phyloP scores from a whole-genome alignment of 1,284 basidiomycete genomes.

The Leccinum griseonigrum region DNA sequence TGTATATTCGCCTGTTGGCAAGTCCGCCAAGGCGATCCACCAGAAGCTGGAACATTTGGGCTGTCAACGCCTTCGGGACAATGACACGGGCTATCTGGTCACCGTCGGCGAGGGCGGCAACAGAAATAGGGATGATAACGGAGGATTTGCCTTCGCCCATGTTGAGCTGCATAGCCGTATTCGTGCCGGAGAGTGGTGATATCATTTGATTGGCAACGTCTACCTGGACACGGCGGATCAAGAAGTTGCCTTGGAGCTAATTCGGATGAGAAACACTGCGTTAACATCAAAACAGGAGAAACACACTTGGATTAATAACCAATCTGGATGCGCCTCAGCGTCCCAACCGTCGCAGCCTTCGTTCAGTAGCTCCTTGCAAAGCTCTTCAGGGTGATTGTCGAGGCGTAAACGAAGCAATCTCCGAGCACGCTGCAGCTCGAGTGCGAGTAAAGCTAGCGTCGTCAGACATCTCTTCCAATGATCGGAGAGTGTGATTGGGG shows the following conservation, averaged over 20 bases:
- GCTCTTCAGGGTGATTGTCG: slow-evolving; percentile 26
- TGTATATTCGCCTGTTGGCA: slow-evolving; percentile 43
- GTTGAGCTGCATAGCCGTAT: slow-evolving; percentile 47
- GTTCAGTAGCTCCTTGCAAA: slow-evolving; percentile 37
- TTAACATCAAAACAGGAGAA: not conserved
- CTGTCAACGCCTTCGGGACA: slow-evolving; percentile 1
- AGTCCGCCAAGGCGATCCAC: slow-evolving; percentile 43
- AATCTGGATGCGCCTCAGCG: slow-evolving; percentile 34
- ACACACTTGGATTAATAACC: slow-evolving; percentile 48
- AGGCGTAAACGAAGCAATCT: slow-evolving; percentile 5
- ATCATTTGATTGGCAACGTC: slow-evolving; percentile 47
- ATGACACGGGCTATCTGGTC: not conserved
- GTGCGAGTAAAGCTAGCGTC: slow-evolving; percentile 8
- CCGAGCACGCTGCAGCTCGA: slow-evolving; percentile 34
- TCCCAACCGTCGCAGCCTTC: slow-evolving; percentile 17
- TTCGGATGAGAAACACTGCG: not conserved
- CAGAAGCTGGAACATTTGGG: slow-evolving; percentile 49
- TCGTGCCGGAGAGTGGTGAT: slow-evolving; percentile 33
- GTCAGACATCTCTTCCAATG: slow-evolving; percentile 32
- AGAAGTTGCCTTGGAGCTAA: slow-evolving; percentile 44
- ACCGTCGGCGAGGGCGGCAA: not conserved
- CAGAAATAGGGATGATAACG: not conserved
- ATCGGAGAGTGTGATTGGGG: not conserved
- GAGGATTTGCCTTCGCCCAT: slow-evolving; percentile 59
- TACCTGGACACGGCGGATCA: slow-evolving; percentile 39